Evolutionary conservation across 208 protist species (phyloP), one percentile per base, ranked within the genome.

Genomic region (Entamoeba histolytica): DNA sequence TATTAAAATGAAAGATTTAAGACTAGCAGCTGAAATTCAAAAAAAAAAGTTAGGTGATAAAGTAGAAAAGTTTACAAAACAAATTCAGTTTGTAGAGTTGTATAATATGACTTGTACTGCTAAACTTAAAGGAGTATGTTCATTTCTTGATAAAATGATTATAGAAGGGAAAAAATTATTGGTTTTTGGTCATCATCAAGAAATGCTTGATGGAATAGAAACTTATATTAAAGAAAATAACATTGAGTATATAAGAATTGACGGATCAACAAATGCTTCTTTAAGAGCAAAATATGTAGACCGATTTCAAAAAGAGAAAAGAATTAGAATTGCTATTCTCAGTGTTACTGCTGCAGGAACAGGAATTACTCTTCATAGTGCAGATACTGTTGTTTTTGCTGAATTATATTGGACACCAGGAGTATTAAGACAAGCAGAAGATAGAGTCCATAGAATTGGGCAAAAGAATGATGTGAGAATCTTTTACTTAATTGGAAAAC

Each of bases 361-460:
- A 44, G 98, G 98, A 17, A 96, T 98, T 91, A 98, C 98, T 93
- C 96, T 99, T 57, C 98, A 96, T 12, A 97, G 96, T 91, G 97
- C 97, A 61, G 96, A 96, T 44, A 97, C 96, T 12, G 98, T 98
- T 0, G 96, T 99, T 4, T 99, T 99, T 96, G 97, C 97, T 1
- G 98, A 99, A 95, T 95, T 99, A 5, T 97, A 97, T 95, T 99
- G 98, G 98, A 98, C 97, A 93, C 97, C 97, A n/a, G 97, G 97
- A 57, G 97, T 97, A 10, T 96, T 99, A 49, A 94, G 97, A 7
- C 98, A 99, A 95, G 97, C 97, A 28, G 95, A 96, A 91, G 95
- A 96, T 57, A 28, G 95, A 78, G 92, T 50, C 8, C 94, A 95
- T 92, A 39, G 94, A 91, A 95, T 95, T 49, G 94, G 94, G 1